These are phyloP conservation scores for Metarhizium guizhouense DNA, from an alignment of 2,329 filamentous ascomycete genomes.

Conservation along the genomic window DNA sequence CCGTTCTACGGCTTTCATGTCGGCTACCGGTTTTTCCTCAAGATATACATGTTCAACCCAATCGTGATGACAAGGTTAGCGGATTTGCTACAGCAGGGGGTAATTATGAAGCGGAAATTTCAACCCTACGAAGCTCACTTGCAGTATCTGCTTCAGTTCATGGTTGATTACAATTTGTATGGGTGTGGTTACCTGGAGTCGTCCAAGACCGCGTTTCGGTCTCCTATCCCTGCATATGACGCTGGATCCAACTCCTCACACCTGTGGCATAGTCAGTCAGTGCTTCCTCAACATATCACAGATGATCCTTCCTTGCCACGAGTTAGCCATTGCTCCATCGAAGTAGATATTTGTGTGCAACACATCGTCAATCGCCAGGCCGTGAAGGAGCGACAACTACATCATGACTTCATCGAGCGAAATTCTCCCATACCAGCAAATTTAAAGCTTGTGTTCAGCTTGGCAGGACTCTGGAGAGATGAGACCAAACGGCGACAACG, in stretches of 20 bases:
- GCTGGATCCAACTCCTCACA: conserved; percentile 52
- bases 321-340: conserved; percentile 79
- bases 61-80: conserved; percentile 76
- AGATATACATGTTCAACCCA: conserved; percentile 90
- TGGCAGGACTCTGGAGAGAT: conserved; percentile 89
- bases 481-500: conserved; percentile 73
- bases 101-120: conserved; percentile 72
- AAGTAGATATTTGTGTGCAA: conserved; percentile 82
- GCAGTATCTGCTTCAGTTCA: conserved; percentile 90
- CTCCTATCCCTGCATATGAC: conserved; percentile 63
- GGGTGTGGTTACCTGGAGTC: conserved; percentile 83
- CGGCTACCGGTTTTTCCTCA: conserved; percentile 83
- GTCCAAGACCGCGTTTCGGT: conserved; percentile 61
- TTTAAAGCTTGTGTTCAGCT: conserved; percentile 82
- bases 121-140: conserved; percentile 93
- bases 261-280: conserved; percentile 71
- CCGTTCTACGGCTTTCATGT: conserved; percentile 96
- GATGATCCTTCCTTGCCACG: conserved; percentile 59
- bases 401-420: conserved; percentile 79
- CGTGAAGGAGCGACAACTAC: conserved; percentile 68
- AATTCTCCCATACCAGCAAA: conserved; percentile 52
- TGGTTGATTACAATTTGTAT: conserved; percentile 96
- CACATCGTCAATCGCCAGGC: conserved; percentile 76
- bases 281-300: conserved; percentile 39
- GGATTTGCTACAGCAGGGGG: conserved; percentile 80